A percentile compares a stretch with the other conserved stretches of the same genome.
Conservation (phyloP, 495 filamentous ascomycete genomes). For the Hypomontagnella monticulosa region DNA sequence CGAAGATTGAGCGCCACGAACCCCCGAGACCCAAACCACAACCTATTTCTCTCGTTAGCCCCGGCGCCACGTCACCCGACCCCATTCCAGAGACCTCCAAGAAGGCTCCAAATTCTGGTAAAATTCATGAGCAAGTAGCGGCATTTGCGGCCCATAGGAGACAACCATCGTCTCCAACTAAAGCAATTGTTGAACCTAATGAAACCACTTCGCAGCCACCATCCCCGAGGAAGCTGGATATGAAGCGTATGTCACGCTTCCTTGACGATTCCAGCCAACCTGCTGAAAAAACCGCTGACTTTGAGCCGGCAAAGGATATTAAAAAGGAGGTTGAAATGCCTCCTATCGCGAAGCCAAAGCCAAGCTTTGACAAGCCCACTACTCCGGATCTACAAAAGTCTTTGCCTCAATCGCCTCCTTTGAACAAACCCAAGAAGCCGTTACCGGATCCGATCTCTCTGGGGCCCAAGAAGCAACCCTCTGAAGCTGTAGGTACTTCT, state of each 20-base stretch:
- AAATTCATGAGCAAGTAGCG: conserved; percentile 57
- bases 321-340: conserved; percentile 18
- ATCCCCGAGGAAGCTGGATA: conserved; percentile 63
- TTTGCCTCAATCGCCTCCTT: conserved; percentile 33
- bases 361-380: conserved; percentile 26
- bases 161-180: conserved; percentile 46
- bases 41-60: conserved; percentile 45
- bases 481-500: conserved; percentile 49
- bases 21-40: conserved; percentile 42
- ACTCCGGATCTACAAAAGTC: conserved; percentile 24
- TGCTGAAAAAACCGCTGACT: conserved; percentile 24
- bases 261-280: conserved; percentile 49
- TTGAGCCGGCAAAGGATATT: conserved; percentile 32
- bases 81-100: background rate
- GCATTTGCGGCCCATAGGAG: conserved; percentile 48
- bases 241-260: conserved; percentile 64
- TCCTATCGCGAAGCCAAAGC: conserved; percentile 23
- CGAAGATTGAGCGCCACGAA: conserved; percentile 38
- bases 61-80: conserved; percentile 29
- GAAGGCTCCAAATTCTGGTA: conserved; percentile 40
- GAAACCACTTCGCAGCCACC: conserved; percentile 51
- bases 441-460: conserved; percentile 34
- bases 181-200: conserved; percentile 47
- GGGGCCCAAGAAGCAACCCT: conserved; percentile 41
- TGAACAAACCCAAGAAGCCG: conserved; percentile 35